Conservation (phyloP, 441 rosid genomes). For the Kokia cookei region DNA sequence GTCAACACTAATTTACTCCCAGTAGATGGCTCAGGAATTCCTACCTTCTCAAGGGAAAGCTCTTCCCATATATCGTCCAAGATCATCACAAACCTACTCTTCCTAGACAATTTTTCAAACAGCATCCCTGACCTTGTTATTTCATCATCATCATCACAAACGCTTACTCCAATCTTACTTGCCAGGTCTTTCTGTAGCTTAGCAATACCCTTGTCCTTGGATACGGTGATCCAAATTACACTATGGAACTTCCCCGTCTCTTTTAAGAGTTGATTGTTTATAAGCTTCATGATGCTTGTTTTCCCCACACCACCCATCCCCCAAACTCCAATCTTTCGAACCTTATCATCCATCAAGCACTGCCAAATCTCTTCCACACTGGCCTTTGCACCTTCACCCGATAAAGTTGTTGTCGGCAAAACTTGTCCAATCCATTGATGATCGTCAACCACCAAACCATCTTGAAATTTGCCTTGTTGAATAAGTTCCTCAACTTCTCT, state of each 20-base stretch:
- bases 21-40: not conserved
- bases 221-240: not conserved
- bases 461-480: not conserved
- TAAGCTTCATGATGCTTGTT: not conserved
- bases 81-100: not conserved
- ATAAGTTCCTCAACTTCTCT: not conserved
- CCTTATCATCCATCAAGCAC: not conserved
- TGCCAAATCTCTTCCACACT: not conserved
- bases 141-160: not conserved
- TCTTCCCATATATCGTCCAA: not conserved
- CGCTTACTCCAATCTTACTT: not conserved
- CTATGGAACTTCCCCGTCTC: not conserved
- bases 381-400: not conserved
- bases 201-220: not conserved
- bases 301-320: not conserved
- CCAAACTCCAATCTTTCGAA: not conserved
- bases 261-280: not conserved
- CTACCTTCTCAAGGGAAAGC: no score
- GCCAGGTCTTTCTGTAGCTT: not conserved
- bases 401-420: not conserved
- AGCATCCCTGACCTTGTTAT: not conserved
- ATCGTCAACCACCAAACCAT: not conserved
- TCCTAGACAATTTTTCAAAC: not conserved
- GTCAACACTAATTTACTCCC: no score
- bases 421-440: not conserved